phyloP scores from a whole-genome alignment of 305 asterid genomes.

The Rubia balearica region DNA sequence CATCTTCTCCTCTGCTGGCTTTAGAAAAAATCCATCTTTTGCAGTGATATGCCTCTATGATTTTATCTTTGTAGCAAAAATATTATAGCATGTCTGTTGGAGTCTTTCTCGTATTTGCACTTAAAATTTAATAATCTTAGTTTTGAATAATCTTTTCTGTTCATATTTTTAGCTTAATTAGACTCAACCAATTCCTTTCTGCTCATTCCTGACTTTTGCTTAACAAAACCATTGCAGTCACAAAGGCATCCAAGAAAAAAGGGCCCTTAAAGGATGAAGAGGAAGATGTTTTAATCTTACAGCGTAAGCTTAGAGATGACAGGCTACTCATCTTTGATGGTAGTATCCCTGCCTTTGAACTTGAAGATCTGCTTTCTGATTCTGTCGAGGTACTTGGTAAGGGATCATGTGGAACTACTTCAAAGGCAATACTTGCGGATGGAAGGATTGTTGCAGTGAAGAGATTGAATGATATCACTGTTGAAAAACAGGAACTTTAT shows the following conservation, averaged over 20 bases:
- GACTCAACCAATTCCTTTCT: background rate
- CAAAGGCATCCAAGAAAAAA: slow-evolving; percentile 22
- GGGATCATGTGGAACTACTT: slow-evolving; percentile 54
- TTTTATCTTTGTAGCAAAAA: background rate
- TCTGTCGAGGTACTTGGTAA: slow-evolving; percentile 66
- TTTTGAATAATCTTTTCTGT: background rate
- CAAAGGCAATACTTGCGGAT: slow-evolving; percentile 50
- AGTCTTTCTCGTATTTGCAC: background rate
- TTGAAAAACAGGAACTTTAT: slow-evolving; percentile 45
- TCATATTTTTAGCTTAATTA: background rate
- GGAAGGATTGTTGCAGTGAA: slow-evolving; percentile 43
- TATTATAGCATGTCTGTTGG: background rate
- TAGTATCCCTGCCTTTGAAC: slow-evolving; percentile 43
- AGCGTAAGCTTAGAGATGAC: slow-evolving; percentile 28
- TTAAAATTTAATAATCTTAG: background rate
- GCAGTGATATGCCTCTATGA: background rate
- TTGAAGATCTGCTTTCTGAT: slow-evolving; percentile 62
- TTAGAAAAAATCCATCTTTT: background rate
- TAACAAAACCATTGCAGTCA: slow-evolving; percentile 7
- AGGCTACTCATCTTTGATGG: slow-evolving; percentile 43
- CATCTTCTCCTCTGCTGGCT: background rate
- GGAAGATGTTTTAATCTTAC: slow-evolving; percentile 15
- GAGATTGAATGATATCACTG: slow-evolving; percentile 42
- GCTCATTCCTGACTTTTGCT: slow-evolving; percentile 15
- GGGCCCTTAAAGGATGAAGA: slow-evolving; percentile 27